A percentile compares a stretch with the other conserved stretches of the same genome.
phyloP scores from a whole-genome alignment of 345 rosid genomes.

The Citrus medica region DNA sequence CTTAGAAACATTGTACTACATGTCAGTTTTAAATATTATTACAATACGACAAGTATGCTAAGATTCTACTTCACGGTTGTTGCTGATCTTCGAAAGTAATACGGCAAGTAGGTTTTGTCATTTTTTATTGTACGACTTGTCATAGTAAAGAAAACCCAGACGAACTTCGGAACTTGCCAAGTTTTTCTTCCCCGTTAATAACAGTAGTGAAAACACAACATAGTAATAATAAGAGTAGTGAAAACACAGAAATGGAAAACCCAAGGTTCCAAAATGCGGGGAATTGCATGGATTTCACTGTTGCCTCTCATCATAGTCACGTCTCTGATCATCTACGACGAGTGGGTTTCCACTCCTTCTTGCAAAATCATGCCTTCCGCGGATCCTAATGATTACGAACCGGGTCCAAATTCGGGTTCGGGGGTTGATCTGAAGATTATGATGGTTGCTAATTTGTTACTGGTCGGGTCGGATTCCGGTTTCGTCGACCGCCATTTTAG shows the following conservation, averaged over 20 bases:
- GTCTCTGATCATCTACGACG: conserved; percentile 32
- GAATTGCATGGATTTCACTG: conserved; percentile 25
- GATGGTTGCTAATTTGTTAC: conserved; percentile 50
- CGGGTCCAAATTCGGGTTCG: background rate
- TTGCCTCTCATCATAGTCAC: conserved; percentile 30
- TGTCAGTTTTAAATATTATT: too few species aligned
- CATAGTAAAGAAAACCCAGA: background rate
- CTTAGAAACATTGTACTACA: too few species aligned
- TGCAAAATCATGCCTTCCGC: conserved; percentile 32
- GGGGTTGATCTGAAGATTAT: conserved; percentile 42
- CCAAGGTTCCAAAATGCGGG: conserved; percentile 23
- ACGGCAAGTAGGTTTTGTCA: too few species aligned
- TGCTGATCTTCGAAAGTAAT: too few species aligned
- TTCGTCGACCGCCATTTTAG: conserved; percentile 36
- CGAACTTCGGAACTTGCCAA: background rate
- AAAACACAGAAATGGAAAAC: conserved; percentile 4
- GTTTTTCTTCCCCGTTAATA: too few species aligned
- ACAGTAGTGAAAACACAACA: background rate
- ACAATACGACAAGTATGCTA: too few species aligned
- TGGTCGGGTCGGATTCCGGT: conserved; percentile 42
- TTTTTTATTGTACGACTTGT: too few species aligned
- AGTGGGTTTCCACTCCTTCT: conserved; percentile 45
- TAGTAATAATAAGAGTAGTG: background rate
- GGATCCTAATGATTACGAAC: conserved; percentile 10
- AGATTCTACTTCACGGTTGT: too few species aligned